These are phyloP conservation scores for Leishmania aethiopica DNA, from an alignment of 208 protist genomes.

Conservation along the genomic window DNA sequence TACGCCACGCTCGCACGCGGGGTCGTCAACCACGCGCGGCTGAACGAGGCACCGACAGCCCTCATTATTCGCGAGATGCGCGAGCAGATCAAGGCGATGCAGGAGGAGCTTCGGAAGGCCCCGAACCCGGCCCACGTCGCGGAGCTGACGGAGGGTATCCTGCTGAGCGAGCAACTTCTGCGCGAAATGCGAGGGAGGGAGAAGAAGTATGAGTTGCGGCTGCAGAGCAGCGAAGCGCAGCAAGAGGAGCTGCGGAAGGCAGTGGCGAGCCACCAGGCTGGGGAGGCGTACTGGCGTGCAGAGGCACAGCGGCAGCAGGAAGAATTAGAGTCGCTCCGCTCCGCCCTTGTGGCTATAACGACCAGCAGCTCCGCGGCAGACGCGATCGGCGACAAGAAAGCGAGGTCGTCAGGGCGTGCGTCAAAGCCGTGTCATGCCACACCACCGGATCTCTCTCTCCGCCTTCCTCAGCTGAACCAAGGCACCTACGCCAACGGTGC, in stretches of 20 bases:
- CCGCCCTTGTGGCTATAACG: conserved; percentile 7
- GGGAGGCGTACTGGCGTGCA: conserved; percentile 18
- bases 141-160: conserved; percentile 28
- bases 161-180: conserved; percentile 24
- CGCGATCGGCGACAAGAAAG: background rate
- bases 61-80: conserved; percentile 86
- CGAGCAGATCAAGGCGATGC: conserved; percentile 49
- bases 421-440: background rate
- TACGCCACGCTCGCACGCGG: conserved; percentile 79
- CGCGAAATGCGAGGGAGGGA: conserved; percentile 29
- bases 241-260: conserved; percentile 12
- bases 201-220: conserved; percentile 11
- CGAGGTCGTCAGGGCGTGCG: background rate
- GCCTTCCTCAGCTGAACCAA: background rate
- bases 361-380: background rate
- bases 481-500: background rate
- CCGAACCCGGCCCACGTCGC: conserved; percentile 29
- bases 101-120: conserved; percentile 40
- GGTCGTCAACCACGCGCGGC: conserved; percentile 81
- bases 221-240: conserved; percentile 12
- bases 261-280: conserved; percentile 10
- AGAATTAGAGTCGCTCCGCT: conserved; percentile 18
- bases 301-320: conserved; percentile 18
- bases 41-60: conserved; percentile 88
- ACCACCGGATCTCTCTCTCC: background rate